Evolutionary conservation across 257 asterid species (phyloP).

Genomic region (Solanum stenotomum): DNA sequence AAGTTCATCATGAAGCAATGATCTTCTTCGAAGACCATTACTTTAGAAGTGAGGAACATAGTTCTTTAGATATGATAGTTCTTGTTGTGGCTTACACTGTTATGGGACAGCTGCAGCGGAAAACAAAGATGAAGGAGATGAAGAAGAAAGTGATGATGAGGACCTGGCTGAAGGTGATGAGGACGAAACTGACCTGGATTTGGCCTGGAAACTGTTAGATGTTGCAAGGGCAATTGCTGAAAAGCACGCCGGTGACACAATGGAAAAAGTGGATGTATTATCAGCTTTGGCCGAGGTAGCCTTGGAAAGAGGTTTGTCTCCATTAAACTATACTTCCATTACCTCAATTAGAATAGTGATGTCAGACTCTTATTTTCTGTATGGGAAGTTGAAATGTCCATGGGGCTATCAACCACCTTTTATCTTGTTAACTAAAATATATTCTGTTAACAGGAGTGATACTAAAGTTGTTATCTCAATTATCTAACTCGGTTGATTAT

Average conservation of each 20-base stretch:
- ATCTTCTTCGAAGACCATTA: neutral
- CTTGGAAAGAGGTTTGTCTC: slow-evolving; percentile 77
- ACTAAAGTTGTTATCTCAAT: neutral
- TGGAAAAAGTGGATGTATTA: slow-evolving; percentile 89
- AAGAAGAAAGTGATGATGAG: slow-evolving; percentile 57
- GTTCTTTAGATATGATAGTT: neutral
- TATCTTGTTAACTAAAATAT: neutral
- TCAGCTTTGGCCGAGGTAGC: slow-evolving; percentile 96
- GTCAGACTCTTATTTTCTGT: neutral
- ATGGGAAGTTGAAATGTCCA: neutral
- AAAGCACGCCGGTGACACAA: slow-evolving; percentile 58
- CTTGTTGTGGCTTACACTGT: neutral
- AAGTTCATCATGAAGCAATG: neutral
- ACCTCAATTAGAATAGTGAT: neutral
- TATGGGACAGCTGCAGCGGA: slow-evolving; percentile 16
- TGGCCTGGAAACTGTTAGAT: slow-evolving; percentile 99
- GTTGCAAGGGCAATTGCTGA: slow-evolving; percentile 92
- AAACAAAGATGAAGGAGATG: slow-evolving; percentile 14
- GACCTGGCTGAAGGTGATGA: slow-evolving; percentile 78
- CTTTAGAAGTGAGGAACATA: neutral
- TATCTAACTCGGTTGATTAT: neutral
- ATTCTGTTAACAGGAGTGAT: neutral
- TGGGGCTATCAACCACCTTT: neutral
- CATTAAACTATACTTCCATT: neutral
- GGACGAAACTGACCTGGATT: slow-evolving; percentile 95